phyloP scores from a whole-genome alignment of 805 yeast genomes.

The Zygotorulaspora sp. region DNA sequence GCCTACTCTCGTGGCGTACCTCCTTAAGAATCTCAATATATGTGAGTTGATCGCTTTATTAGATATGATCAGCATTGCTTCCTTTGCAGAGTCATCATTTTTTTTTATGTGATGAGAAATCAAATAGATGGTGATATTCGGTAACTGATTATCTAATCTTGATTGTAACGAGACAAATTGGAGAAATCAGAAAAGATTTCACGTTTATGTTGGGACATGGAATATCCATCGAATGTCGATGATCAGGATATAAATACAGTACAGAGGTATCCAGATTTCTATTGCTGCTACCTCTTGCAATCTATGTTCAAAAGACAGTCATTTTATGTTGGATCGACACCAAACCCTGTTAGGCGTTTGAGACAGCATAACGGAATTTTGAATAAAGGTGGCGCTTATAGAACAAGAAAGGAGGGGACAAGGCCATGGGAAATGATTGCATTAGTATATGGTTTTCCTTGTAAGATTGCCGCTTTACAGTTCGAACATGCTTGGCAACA shows the following conservation, averaged over 20 bases:
- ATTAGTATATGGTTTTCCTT: slow-evolving; percentile 68
- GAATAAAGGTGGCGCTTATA: slow-evolving; percentile 59
- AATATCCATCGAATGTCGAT: background rate
- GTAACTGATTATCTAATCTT: background rate
- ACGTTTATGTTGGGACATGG: slow-evolving; percentile 2
- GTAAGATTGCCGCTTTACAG: slow-evolving; percentile 63
- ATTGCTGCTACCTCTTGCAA: slow-evolving; percentile 67
- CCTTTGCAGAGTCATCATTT: background rate
- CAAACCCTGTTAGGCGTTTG: slow-evolving; percentile 62
- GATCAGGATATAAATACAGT: slow-evolving; percentile 1
- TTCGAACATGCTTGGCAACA: slow-evolving; percentile 89
- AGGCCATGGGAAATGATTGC: slow-evolving; percentile 73
- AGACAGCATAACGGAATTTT: slow-evolving; percentile 77
- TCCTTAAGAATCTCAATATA: too few species aligned
- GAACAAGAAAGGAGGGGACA: slow-evolving; percentile 51
- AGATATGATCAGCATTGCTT: background rate
- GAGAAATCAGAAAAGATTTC: background rate
- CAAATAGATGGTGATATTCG: background rate
- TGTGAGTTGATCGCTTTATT: background rate
- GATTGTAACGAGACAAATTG: too few species aligned
- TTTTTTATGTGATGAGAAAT: background rate
- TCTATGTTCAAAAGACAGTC: slow-evolving; percentile 54
- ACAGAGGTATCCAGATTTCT: slow-evolving; percentile 38
- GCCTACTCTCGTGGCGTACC: slow-evolving; percentile 5
- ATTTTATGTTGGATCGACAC: slow-evolving; percentile 79